Conservation (phyloP, 164 flowering plant species). For the Piper betle region DNA sequence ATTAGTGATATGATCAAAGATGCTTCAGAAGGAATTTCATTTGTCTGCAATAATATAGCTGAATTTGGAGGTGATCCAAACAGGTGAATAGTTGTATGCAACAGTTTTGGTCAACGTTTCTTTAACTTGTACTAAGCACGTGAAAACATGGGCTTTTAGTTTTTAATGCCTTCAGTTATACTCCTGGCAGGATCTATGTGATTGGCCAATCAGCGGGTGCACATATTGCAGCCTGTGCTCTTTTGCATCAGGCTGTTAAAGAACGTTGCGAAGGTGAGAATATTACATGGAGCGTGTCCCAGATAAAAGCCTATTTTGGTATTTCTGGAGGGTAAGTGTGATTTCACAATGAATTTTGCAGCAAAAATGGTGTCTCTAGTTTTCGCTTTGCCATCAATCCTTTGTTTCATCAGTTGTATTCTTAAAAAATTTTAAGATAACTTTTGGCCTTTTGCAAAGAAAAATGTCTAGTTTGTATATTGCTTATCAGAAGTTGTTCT, state of each 20-base stretch:
- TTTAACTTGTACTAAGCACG: neutral
- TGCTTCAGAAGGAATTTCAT: constrained; percentile 76
- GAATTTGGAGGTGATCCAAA: constrained; percentile 95
- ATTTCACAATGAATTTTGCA: neutral
- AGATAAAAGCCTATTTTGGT: constrained; percentile 86
- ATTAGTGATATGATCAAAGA: constrained; percentile 92
- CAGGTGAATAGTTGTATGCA: constrained; percentile 29
- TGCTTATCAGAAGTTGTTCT: too few relatives aligned
- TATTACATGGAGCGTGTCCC: constrained; percentile 70
- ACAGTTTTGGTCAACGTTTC: neutral
- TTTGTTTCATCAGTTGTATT: neutral
- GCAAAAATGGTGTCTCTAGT: neutral
- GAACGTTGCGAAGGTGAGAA: constrained; percentile 43
- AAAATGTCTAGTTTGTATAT: too few relatives aligned
- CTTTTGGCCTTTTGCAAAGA: too few relatives aligned
- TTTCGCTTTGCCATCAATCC: neutral
- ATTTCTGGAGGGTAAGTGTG: constrained; percentile 83
- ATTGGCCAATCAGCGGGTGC: constrained; percentile 99
- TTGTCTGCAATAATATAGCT: constrained; percentile 69
- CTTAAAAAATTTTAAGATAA: neutral
- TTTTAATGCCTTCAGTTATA: neutral
- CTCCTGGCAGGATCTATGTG: constrained; percentile 49
- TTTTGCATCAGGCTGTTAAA: constrained; percentile 69
- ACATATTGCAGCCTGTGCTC: constrained; percentile 88
- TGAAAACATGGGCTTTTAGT: neutral